phyloP scores from a whole-genome alignment of 208 protist genomes.

The Willaertia magna region DNA sequence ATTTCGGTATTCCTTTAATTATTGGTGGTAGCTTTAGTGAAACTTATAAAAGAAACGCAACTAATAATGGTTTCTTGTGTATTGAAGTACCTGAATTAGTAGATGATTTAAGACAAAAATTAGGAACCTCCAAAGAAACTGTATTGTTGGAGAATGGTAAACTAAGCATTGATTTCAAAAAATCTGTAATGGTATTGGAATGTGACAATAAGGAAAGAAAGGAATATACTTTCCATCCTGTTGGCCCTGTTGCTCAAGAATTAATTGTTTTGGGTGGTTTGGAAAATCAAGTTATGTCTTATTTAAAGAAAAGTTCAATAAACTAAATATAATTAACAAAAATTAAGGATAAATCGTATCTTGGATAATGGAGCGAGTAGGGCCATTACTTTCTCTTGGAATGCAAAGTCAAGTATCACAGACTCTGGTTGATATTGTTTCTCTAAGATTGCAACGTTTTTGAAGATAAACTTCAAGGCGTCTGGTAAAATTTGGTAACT shows the following conservation, averaged over 20 bases:
- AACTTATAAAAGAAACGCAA: slow-evolving; percentile 47
- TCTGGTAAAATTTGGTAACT: neutral
- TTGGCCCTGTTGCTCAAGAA: slow-evolving; percentile 36
- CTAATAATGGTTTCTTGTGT: slow-evolving; percentile 42
- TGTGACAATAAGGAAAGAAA: neutral
- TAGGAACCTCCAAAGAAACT: neutral
- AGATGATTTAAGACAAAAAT: slow-evolving; percentile 18
- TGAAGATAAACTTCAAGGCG: neutral
- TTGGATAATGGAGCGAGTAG: neutral
- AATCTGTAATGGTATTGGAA: neutral
- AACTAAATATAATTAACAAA: neutral
- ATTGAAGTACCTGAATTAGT: slow-evolving; percentile 30
- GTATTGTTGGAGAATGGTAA: neutral
- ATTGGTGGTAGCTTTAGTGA: slow-evolving; percentile 40
- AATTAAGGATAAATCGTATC: neutral
- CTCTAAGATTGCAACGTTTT: neutral
- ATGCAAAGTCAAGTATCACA: neutral
- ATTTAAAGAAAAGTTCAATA: neutral
- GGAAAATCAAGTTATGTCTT: slow-evolving; percentile 28
- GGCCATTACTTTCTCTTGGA: neutral
- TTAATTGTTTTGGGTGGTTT: slow-evolving; percentile 36
- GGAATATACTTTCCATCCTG: slow-evolving; percentile 24
- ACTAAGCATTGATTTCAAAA: neutral
- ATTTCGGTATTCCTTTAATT: slow-evolving; percentile 27
- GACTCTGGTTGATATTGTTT: neutral